phyloP scores from a whole-genome alignment of 768 basidiomycete species.

The Calocera viscosa region DNA sequence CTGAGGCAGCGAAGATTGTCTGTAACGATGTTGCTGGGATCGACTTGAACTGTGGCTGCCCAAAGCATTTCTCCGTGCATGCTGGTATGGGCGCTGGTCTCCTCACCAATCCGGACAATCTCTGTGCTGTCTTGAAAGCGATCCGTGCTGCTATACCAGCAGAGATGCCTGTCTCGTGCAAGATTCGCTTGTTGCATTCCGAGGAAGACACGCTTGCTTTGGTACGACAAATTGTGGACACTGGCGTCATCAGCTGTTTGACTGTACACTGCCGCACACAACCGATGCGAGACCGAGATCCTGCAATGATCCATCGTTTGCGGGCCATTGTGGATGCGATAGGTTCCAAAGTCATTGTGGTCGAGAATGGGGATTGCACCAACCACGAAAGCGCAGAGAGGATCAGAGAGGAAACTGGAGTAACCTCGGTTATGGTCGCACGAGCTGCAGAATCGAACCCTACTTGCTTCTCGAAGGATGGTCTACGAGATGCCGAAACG shows the following conservation, averaged over 20 bases:
- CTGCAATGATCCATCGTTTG: slow-evolving; percentile 64
- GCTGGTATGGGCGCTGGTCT: slow-evolving; percentile 95
- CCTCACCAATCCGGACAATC: slow-evolving; percentile 77
- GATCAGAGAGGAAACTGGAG: slow-evolving; percentile 65
- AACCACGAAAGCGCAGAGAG: slow-evolving; percentile 63
- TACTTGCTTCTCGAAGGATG: slow-evolving; percentile 63
- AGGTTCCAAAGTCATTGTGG: slow-evolving; percentile 68
- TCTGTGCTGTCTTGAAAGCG: slow-evolving; percentile 76
- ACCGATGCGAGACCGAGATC: slow-evolving; percentile 75
- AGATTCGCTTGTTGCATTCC: slow-evolving; percentile 76
- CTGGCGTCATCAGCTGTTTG: slow-evolving; percentile 66
- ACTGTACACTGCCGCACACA: slow-evolving; percentile 93
- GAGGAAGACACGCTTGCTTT: slow-evolving; percentile 82
- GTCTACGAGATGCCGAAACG: slow-evolving; percentile 54
- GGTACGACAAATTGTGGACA: slow-evolving; percentile 75
- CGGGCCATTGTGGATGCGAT: slow-evolving; percentile 80
- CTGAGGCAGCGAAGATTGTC: slow-evolving; percentile 79
- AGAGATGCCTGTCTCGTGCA: slow-evolving; percentile 80
- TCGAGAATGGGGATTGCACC: slow-evolving; percentile 87
- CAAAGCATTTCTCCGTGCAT: slow-evolving; percentile 88
- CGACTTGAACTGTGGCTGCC: slow-evolving; percentile 96
- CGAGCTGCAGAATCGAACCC: slow-evolving; percentile 90
- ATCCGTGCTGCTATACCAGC: slow-evolving; percentile 59
- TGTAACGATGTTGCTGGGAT: slow-evolving; percentile 82
- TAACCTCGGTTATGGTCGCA: slow-evolving; percentile 91